Percentiles rank a stretch among this genome's conserved stretches.
phyloP scores from a whole-genome alignment of 495 filamentous ascomycete genomes.

The Apodospora peruviana region DNA sequence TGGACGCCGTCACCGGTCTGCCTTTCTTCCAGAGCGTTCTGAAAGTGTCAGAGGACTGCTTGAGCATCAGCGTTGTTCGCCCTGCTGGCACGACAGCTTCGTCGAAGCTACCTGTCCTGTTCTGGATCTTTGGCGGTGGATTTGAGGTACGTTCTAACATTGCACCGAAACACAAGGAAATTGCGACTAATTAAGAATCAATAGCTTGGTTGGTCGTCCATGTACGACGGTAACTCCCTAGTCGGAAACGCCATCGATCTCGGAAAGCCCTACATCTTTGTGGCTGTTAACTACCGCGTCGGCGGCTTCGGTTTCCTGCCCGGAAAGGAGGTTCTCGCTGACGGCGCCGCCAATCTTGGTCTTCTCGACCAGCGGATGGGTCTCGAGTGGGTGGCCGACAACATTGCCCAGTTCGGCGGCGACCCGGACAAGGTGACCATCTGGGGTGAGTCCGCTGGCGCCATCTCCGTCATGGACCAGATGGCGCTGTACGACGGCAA shows the following conservation, averaged over 20 bases:
- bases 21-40: slow-evolving; percentile 52
- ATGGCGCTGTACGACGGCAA: slow-evolving; percentile 65
- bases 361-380: slow-evolving; percentile 63
- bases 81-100: slow-evolving; percentile 49
- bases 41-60: slow-evolving; percentile 58
- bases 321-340: slow-evolving; percentile 57
- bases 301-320: slow-evolving; percentile 57
- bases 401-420: slow-evolving; percentile 64
- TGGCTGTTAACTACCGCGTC: slow-evolving; percentile 59
- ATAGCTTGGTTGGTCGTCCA: slow-evolving; percentile 41
- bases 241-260: slow-evolving; percentile 46
- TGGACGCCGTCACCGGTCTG: slow-evolving; percentile 47
- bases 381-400: slow-evolving; percentile 59
- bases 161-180: not conserved
- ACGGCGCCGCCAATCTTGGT: slow-evolving; percentile 58
- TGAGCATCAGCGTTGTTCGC: slow-evolving; percentile 59
- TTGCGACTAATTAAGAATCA: too few relatives aligned
- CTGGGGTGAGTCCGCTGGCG: slow-evolving; percentile 68
- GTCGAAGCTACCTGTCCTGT: slow-evolving; percentile 60
- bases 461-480: slow-evolving; percentile 67
- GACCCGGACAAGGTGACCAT: slow-evolving; percentile 62
- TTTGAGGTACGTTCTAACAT: slow-evolving; percentile 42
- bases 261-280: slow-evolving; percentile 58
- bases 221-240: slow-evolving; percentile 54
- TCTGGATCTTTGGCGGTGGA: slow-evolving; percentile 72